These are phyloP conservation scores for Lactarius trivialis DNA, from an alignment of 768 basidiomycete genomes.

Conservation along the genomic window DNA sequence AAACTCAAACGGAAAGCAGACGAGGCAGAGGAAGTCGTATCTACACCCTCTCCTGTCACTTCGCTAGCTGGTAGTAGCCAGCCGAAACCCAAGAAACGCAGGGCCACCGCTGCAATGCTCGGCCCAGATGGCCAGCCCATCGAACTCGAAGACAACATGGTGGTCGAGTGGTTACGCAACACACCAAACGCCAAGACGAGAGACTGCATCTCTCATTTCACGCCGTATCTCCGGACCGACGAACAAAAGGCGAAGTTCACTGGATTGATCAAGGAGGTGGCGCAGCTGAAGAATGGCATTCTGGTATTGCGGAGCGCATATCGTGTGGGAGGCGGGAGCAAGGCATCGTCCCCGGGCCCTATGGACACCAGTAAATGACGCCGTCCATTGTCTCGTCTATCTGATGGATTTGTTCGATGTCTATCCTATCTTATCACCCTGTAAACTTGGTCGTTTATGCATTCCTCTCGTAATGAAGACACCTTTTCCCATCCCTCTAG, in stretches of 20 bases:
- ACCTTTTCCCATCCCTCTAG: not conserved
- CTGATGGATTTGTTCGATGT: not conserved
- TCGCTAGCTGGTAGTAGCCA: constrained; percentile 27
- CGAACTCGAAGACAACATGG: constrained; percentile 56
- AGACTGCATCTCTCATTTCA: constrained; percentile 77
- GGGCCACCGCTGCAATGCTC: constrained; percentile 30
- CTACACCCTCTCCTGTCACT: constrained; percentile 5
- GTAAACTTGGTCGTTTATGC: constrained; percentile 4
- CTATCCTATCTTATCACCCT: constrained; percentile 5
- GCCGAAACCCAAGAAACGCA: constrained; percentile 52
- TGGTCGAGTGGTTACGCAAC: constrained; percentile 70
- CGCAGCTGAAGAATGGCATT: constrained; percentile 59
- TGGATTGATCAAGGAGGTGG: constrained; percentile 74
- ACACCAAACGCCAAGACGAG: constrained; percentile 65
- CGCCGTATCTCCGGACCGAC: constrained; percentile 62
- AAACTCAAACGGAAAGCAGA: constrained; percentile 58
- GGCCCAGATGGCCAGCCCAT: constrained; percentile 38
- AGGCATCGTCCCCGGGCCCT: constrained; percentile 15
- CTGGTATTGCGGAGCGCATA: constrained; percentile 39
- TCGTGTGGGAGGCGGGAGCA: constrained; percentile 15
- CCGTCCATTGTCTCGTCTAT: not conserved
- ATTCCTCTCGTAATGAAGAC: not conserved
- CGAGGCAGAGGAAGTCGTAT: constrained; percentile 24
- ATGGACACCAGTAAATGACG: constrained; percentile 12
- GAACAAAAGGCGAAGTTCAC: constrained; percentile 71